Base-by-base conservation (phyloP, 768 basidiomycete species). In the Phanerochaete carnosa region DNA sequence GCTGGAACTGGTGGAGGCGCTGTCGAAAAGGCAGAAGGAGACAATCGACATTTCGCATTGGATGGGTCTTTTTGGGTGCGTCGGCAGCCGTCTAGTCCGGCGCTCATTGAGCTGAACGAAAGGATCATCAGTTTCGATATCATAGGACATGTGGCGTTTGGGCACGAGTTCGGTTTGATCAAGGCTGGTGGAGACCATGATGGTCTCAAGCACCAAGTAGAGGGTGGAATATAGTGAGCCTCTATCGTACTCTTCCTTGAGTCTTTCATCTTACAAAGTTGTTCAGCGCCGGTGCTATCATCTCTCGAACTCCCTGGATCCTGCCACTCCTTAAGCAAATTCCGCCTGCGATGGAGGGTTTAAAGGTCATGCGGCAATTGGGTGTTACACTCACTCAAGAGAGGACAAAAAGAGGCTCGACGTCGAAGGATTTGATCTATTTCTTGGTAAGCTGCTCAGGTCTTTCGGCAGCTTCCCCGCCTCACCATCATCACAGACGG, bases 201-300 rank as follows among this genome's bases (percentile, higher is more conserved):
- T 28, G 47, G 33, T 5, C 22, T 50, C n/a, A 55, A 72, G 53
- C 73, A 76, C 37, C 73, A 81, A 25, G 62, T 83, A 3, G 77
- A 79, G 64, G 74, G 71, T n/a, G 76, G 77, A 22, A 70, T 82
- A 63, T 72, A 70, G 83, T 83, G 67, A 66, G 76, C 61, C 19
- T 45, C 29, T n/a, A n/a, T n/a, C n/a, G 8, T 22, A 28, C 4
- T 39, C 25, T 46, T 9, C 25, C 33, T 9, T 5, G 39, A 13
- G n/a, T n/a, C n/a, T n/a, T n/a, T n/a, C 26, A 15, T 32, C 30
- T 2, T 16, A 16, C n/a, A 19, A 39, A n/a, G 2, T 3, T 7
- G 35, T 5, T 1, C 37, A 58, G 55, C 19, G 2, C 23, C 28
- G 28, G 12, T 1, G 55, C 1, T 45, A 32, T n/a, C 39, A 47